These are phyloP conservation scores for Solanum etuberosum DNA, from an alignment of 257 asterid genomes.

Conservation along the genomic window DNA sequence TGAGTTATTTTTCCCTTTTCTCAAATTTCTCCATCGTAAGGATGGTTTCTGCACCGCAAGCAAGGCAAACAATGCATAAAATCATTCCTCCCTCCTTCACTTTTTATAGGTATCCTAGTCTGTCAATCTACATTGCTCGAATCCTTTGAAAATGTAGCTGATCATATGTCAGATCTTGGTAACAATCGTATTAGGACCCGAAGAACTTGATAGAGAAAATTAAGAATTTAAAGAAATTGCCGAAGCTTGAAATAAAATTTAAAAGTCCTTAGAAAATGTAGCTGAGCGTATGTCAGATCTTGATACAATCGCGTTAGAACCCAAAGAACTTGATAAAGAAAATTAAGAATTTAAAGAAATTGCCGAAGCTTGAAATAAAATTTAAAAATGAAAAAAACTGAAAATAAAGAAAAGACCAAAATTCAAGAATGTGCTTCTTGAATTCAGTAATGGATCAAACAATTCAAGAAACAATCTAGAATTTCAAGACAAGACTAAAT, in stretches of 20 bases:
- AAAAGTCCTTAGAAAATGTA: neutral
- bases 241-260: neutral
- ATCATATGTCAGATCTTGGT: neutral
- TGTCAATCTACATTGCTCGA: neutral
- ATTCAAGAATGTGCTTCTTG: neutral
- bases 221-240: neutral
- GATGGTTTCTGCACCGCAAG: neutral
- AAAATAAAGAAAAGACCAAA: neutral
- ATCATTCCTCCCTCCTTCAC: neutral
- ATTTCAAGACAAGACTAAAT: neutral
- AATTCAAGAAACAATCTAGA: neutral
- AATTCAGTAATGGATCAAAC: neutral
- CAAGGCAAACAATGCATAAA: neutral
- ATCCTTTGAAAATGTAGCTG: neutral
- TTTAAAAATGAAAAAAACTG: neutral
- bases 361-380: neutral
- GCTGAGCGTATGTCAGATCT: neutral
- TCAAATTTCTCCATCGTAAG: neutral
- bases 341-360: neutral
- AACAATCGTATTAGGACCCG: neutral
- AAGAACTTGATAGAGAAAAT: neutral
- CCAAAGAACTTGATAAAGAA: neutral
- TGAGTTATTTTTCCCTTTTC: neutral
- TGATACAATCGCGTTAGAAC: neutral
- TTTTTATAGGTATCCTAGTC: neutral